Evolutionary conservation across 768 basidiomycete species (phyloP), one percentile per base, ranked within the genome.

Genomic region (Amanita thiersii): DNA sequence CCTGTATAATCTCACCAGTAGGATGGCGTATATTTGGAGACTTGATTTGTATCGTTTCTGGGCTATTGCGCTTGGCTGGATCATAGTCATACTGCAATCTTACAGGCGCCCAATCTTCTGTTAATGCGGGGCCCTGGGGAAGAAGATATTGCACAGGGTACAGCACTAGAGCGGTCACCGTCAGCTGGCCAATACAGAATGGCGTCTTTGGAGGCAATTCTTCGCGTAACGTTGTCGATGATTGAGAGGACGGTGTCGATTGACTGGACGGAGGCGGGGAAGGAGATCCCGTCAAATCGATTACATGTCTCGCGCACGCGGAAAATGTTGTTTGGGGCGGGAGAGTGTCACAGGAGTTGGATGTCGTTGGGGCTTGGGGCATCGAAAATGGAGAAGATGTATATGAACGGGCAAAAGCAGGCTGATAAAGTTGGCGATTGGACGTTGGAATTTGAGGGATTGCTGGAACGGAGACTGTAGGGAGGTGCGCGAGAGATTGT

Each of bases 141-240:
- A 62, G 55, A 25, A 91, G 62, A 57, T 88, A 91, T 20, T 72
- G 55, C 12, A 85, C 74, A 5, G 85, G 88, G 58, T 89, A 87
- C n/a, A 91, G 69, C 24, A 93, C 78, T 19, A 93, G 74, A 10
- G 87, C 89, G 12, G 84, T 87, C 14, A 81, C 81, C n/a, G 70
- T 69, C 25, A 93, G 68, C 45, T 86, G 82, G 1, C 90, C 90
- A 36, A 93, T 90, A 58, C 91, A 93, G 39, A 93, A 79, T 11
- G 87, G 84, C 0, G 85, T 86, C 64, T 81, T 86, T 10, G 82
- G 84, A 4, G 83, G 71, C 12, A 86, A 60, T 33, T 86, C 81
- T 6, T 67, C 63, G 2, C 78, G 73, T 2, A 79, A 61, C 8
- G 56, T 47, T 21, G 57, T 35, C 4, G 52, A 35, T 28, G 55